Conservation (phyloP, 257 asterid species). For the Solanum chiquidenum region DNA sequence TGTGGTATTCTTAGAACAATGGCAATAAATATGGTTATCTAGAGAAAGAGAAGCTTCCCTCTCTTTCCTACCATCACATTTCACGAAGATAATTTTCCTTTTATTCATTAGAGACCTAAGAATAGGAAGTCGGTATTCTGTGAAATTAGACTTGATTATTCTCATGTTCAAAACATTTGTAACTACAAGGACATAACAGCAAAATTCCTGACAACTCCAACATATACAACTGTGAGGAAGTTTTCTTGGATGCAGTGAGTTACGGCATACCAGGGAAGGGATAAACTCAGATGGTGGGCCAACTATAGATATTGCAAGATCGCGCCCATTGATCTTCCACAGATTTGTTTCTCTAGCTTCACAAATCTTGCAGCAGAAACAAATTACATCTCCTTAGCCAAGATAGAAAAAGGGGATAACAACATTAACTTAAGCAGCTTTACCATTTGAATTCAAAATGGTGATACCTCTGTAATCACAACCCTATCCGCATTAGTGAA, state of each 20-base stretch:
- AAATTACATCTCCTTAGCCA: neutral
- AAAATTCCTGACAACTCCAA: neutral
- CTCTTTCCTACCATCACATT: neutral
- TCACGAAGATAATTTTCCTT: neutral
- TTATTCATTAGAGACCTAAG: neutral
- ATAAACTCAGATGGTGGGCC: slow-evolving; percentile 17
- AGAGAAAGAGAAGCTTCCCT: neutral
- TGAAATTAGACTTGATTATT: neutral
- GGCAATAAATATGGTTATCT: neutral
- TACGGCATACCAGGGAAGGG: slow-evolving; percentile 19
- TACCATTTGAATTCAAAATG: neutral
- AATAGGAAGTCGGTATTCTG: neutral
- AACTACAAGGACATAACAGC: neutral
- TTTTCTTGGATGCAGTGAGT: neutral
- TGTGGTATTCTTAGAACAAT: neutral
- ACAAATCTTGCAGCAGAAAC: slow-evolving; percentile 13
- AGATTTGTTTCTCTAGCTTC: slow-evolving; percentile 25
- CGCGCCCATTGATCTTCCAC: slow-evolving; percentile 12
- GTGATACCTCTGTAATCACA: slow-evolving; percentile 25
- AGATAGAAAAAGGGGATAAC: neutral
- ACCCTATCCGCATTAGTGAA: slow-evolving; percentile 22
- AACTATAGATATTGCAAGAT: slow-evolving; percentile 21
- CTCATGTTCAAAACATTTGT: neutral
- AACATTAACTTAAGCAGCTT: neutral
- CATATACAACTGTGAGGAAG: neutral